Conservation (phyloP, 2,329 filamentous ascomycete species). For the Sclerotinia trifoliorum region DNA sequence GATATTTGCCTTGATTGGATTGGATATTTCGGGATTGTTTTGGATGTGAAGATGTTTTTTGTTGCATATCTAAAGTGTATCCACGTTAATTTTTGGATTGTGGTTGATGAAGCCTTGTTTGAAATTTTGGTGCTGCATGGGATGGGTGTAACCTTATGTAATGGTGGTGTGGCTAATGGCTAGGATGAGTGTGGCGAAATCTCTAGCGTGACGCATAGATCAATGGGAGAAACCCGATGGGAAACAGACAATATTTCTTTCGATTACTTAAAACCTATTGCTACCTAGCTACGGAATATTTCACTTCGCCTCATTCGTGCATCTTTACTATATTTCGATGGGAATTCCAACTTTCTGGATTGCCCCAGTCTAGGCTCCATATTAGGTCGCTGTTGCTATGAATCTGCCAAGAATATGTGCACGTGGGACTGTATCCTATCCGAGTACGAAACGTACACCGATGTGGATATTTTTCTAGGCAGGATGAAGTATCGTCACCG, state of each 20-base stretch:
- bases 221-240: slow-evolving; percentile 2
- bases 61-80: background rate
- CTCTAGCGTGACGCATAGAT: slow-evolving; percentile 3
- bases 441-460: background rate
- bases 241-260: background rate
- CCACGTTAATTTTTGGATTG: background rate
- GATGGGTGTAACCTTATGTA: background rate
- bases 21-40: background rate
- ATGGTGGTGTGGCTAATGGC: background rate
- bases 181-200: background rate
- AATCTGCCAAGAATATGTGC: background rate
- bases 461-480: background rate
- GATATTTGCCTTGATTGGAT: background rate
- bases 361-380: background rate
- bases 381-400: background rate
- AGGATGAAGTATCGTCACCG: background rate
- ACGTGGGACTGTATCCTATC: background rate
- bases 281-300: background rate
- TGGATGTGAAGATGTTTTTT: background rate
- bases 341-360: background rate
- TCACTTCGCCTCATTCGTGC: slow-evolving; percentile 1
- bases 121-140: background rate
- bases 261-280: background rate
- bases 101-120: background rate
- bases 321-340: background rate